phyloP scores from a whole-genome alignment of 805 yeast species.

The Metschnikowia matae region DNA sequence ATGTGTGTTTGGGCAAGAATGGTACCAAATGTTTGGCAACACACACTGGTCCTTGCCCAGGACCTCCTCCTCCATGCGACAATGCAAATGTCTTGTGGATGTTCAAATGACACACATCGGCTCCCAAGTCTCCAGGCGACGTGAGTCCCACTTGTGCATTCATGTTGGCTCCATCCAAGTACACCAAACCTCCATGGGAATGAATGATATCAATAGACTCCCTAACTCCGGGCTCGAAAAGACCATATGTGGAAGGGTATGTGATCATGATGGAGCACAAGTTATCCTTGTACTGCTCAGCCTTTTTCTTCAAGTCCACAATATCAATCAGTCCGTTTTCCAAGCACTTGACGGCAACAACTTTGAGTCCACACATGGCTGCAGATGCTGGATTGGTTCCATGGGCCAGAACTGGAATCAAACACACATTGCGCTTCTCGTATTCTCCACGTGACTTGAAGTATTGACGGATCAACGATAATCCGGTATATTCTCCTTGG shows the following conservation, averaged over 20 bases:
- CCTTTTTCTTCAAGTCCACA: slow-evolving; percentile 68
- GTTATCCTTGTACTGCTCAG: slow-evolving; percentile 59
- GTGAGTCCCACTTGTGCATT: slow-evolving; percentile 98
- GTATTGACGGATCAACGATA: slow-evolving; percentile 78
- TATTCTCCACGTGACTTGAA: slow-evolving; percentile 64
- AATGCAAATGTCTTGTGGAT: slow-evolving; percentile 96
- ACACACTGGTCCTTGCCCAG: slow-evolving; percentile 98
- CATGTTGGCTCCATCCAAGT: slow-evolving; percentile 98
- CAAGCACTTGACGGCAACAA: slow-evolving; percentile 86
- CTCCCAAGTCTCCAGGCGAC: slow-evolving; percentile 96
- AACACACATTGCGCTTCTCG: slow-evolving; percentile 72
- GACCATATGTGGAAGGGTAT: slow-evolving; percentile 95
- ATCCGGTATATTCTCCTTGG: slow-evolving; percentile 95
- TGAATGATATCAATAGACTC: slow-evolving; percentile 85
- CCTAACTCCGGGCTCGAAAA: slow-evolving; percentile 88
- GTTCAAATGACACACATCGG: slow-evolving; percentile 96
- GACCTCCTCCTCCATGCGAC: slow-evolving; percentile 99
- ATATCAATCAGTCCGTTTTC: slow-evolving; percentile 83
- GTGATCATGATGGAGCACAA: slow-evolving; percentile 95
- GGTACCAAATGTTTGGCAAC: slow-evolving; percentile 77
- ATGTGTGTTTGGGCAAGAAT: slow-evolving; percentile 76
- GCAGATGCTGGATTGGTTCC: slow-evolving; percentile 99
- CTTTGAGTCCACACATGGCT: slow-evolving; percentile 93
- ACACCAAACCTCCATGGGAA: slow-evolving; percentile 87
- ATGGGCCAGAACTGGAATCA: slow-evolving; percentile 96